Conservation (phyloP, 2,329 filamentous ascomycete species). For the Cladosporium sp. region DNA sequence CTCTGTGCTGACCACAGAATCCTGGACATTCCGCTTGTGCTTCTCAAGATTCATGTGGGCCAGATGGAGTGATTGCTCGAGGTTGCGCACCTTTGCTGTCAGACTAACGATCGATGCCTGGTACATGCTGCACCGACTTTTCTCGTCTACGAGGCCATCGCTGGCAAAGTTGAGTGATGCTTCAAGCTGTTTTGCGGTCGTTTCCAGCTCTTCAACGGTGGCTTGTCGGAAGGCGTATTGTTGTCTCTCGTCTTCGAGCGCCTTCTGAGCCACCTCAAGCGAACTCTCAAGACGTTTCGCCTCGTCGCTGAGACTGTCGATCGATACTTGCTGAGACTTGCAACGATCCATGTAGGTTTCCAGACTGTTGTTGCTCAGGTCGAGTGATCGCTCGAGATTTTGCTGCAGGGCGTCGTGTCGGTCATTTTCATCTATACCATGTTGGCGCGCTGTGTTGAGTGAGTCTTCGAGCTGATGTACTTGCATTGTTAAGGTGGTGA, state of each 20-base stretch:
- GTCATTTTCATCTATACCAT: neutral
- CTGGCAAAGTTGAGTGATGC: neutral
- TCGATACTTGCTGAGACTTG: neutral
- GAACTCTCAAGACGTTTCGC: neutral
- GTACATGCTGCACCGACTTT: neutral
- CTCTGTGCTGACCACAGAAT: neutral
- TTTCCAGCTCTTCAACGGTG: neutral
- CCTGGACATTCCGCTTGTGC: neutral
- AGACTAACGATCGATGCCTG: neutral
- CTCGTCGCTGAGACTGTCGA: neutral
- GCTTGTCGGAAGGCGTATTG: neutral
- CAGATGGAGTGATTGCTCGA: neutral
- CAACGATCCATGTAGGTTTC: neutral
- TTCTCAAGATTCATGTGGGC: neutral
- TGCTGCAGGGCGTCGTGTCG: neutral
- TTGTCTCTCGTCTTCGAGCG: neutral
- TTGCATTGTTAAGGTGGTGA: neutral
- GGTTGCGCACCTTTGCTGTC: neutral
- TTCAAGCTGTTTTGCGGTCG: neutral
- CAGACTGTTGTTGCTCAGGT: neutral
- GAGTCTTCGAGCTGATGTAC: neutral
- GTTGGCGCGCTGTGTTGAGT: neutral
- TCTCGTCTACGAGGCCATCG: neutral
- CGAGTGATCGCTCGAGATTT: neutral
- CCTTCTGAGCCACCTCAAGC: neutral